Conservation (phyloP, 2,329 filamentous ascomycete genomes). For the Teratosphaeria gauchensis region DNA sequence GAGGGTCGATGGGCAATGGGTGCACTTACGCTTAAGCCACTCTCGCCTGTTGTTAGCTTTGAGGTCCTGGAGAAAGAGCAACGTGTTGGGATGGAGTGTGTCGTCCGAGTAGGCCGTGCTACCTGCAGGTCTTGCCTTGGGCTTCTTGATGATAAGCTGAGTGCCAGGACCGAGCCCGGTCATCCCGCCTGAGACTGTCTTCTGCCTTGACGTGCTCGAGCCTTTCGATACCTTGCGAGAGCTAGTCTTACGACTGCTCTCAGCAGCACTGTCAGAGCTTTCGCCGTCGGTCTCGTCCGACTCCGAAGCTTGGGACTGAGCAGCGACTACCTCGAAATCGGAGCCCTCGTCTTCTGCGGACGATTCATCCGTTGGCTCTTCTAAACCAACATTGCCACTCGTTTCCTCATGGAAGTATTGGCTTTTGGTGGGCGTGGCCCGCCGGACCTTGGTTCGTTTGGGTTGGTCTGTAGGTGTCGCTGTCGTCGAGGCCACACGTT, state of each 20-base stretch:
- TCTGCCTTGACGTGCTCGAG: conserved; percentile 9
- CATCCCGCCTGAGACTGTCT: conserved; percentile 46
- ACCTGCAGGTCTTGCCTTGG: conserved; percentile 51
- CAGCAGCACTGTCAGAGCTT: conserved; percentile 26
- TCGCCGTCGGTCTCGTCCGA: conserved; percentile 26
- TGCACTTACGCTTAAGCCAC: conserved; percentile 52
- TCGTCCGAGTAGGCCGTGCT: conserved; percentile 48
- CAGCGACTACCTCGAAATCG: conserved; percentile 2
- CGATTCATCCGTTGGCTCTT: conserved; percentile 21
- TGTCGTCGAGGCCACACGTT: conserved; percentile 16
- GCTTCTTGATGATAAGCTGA: conserved; percentile 52
- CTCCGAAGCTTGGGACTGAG: conserved; percentile 20
- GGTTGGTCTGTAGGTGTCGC: background rate
- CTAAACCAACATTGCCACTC: conserved; percentile 17
- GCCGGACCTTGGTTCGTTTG: conserved; percentile 16
- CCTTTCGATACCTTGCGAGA: background rate
- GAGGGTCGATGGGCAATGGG: background rate
- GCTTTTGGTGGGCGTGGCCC: conserved; percentile 38
- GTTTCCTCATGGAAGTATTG: conserved; percentile 35
- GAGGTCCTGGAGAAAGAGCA: conserved; percentile 51
- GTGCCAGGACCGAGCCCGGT: conserved; percentile 49
- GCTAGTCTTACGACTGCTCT: conserved; percentile 24
- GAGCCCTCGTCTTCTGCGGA: background rate
- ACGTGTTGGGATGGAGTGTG: conserved; percentile 54
- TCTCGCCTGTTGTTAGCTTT: conserved; percentile 51